phyloP scores from a whole-genome alignment of 2,329 filamentous ascomycete species.

The Cryoendolithus antarcticus region DNA sequence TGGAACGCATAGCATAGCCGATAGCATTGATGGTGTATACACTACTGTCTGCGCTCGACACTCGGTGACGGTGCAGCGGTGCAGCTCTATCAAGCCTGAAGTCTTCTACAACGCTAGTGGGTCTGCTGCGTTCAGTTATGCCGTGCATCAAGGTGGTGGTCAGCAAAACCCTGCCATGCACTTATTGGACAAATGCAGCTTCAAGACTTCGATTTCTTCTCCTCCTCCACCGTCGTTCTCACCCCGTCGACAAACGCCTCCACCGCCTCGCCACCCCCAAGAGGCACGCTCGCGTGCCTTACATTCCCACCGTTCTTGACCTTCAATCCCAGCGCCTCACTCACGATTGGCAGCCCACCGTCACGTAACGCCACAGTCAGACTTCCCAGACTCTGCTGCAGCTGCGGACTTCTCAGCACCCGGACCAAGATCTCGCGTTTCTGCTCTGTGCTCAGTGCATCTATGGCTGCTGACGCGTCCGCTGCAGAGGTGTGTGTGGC shows the following conservation, averaged over 20 bases:
- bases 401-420: slow-evolving; percentile 80
- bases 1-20: too few species aligned
- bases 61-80: too few species aligned
- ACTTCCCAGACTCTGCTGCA: slow-evolving; percentile 73
- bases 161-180: too few species aligned
- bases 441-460: slow-evolving; percentile 58
- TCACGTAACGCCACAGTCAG: slow-evolving; percentile 81
- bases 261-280: slow-evolving; percentile 79
- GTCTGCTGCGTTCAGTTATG: too few species aligned
- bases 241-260: slow-evolving; percentile 86
- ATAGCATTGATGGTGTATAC: too few species aligned
- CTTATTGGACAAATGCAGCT: too few species aligned
- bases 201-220: slow-evolving; percentile 8
- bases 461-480: slow-evolving; percentile 39
- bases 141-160: too few species aligned
- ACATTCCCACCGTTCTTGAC: slow-evolving; percentile 75
- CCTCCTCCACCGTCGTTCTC: slow-evolving; percentile 62
- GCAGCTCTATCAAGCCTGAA: too few species aligned
- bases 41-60: too few species aligned
- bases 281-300: slow-evolving; percentile 62
- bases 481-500: slow-evolving; percentile 46
- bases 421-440: slow-evolving; percentile 72
- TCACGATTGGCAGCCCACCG: slow-evolving; percentile 78
- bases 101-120: too few species aligned
- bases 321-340: slow-evolving; percentile 69